Evolutionary conservation across 257 asterid genomes (phyloP).

Genomic region (Solanum bukasovii): DNA sequence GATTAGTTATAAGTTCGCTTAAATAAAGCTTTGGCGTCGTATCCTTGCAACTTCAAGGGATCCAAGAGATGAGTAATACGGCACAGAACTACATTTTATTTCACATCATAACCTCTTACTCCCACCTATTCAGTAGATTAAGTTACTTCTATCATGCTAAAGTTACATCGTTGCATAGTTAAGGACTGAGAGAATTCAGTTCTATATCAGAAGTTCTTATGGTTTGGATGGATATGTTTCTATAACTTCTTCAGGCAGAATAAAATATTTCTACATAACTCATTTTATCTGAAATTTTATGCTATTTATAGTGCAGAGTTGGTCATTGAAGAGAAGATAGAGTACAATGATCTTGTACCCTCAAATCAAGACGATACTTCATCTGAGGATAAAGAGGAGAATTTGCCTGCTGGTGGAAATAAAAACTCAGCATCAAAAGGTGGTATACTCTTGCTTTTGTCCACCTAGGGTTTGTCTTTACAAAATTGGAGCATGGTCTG

Average conservation of each 20-base stretch:
- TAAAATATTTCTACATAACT: background rate
- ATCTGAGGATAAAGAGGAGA: constrained; percentile 15
- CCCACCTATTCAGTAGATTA: background rate
- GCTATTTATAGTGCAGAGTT: constrained; percentile 62
- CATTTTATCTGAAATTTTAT: background rate
- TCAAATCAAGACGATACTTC: constrained; percentile 31
- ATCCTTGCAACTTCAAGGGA: background rate
- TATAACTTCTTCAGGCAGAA: background rate
- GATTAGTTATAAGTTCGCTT: background rate
- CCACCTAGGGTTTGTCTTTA: background rate
- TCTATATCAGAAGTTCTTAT: background rate
- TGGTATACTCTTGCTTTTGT: constrained; percentile 21
- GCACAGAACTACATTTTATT: background rate
- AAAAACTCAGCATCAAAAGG: constrained; percentile 21
- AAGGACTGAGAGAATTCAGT: background rate
- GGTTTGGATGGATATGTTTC: background rate
- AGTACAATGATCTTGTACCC: constrained; percentile 79
- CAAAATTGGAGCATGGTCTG: background rate
- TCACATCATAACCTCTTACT: background rate
- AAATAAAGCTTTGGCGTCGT: background rate
- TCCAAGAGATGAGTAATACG: background rate
- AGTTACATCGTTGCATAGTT: background rate
- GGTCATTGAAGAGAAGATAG: constrained; percentile 62
- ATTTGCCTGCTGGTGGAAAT: constrained; percentile 9
- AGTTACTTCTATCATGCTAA: background rate